Conservation (phyloP, 768 basidiomycete species). For the Psilocybe azurescens region DNA sequence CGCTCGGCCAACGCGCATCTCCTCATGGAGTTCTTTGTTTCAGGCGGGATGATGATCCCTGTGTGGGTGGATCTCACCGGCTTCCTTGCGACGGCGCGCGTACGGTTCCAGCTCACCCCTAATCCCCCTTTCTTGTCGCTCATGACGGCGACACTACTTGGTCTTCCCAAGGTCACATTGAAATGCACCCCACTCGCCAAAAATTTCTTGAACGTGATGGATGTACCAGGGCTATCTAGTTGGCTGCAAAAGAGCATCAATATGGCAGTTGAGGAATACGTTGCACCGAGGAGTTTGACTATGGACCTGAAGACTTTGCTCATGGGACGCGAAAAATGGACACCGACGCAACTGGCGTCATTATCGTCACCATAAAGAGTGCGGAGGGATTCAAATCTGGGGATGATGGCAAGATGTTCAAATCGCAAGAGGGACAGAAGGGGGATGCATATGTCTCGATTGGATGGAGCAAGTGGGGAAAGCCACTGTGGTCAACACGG, state of each 20-base stretch:
- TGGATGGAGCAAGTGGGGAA: slow-evolving; percentile 66
- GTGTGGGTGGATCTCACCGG: slow-evolving; percentile 78
- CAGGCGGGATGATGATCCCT: slow-evolving; percentile 50
- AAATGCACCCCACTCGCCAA: slow-evolving; percentile 69
- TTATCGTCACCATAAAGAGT: slow-evolving; percentile 68
- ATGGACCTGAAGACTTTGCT: slow-evolving; percentile 71
- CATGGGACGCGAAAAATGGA: slow-evolving; percentile 64
- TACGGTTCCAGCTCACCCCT: slow-evolving; percentile 76
- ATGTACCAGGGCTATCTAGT: slow-evolving; percentile 69
- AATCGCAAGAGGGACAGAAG: slow-evolving; percentile 30
- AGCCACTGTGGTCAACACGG: slow-evolving; percentile 73
- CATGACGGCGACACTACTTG: slow-evolving; percentile 67
- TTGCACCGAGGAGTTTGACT: slow-evolving; percentile 75
- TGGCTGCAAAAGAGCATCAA: slow-evolving; percentile 76
- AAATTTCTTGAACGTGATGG: slow-evolving; percentile 77
- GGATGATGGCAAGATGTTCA: slow-evolving; percentile 41
- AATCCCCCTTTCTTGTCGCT: slow-evolving; percentile 63
- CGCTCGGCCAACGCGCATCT: slow-evolving; percentile 67
- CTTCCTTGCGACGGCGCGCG: slow-evolving; percentile 63
- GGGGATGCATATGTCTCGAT: slow-evolving; percentile 67
- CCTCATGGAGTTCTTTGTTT: slow-evolving; percentile 70
- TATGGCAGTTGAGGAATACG: slow-evolving; percentile 61
- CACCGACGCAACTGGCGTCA: slow-evolving; percentile 67
- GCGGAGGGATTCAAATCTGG: slow-evolving; percentile 55
- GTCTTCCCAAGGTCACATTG: slow-evolving; percentile 68